Evolutionary conservation across 805 yeast species (phyloP).

Genomic region (Yarrowia yakushimensis): DNA sequence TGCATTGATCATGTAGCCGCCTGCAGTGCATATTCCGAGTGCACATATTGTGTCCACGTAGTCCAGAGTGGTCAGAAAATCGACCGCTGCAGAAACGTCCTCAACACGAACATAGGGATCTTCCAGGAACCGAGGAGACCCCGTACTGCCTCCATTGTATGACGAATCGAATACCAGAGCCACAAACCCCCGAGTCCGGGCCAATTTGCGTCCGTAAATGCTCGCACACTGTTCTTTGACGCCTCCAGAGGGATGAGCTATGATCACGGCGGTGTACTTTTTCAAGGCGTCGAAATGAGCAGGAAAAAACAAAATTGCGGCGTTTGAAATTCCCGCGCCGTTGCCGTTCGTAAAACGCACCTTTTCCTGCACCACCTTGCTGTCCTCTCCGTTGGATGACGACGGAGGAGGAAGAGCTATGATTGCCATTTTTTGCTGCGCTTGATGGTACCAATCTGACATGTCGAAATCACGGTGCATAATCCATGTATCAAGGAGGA

Average conservation of each 20-base stretch:
- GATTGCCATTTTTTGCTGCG: background rate
- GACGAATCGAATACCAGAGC: constrained; percentile 27
- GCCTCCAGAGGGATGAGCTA: constrained; percentile 26
- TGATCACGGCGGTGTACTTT: constrained; percentile 27
- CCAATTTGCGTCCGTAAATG: constrained; percentile 24
- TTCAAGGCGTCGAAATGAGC: constrained; percentile 7
- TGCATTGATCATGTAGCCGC: constrained; percentile 28
- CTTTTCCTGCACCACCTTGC: background rate
- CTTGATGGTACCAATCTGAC: background rate
- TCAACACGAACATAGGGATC: constrained; percentile 26
- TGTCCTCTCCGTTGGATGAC: background rate
- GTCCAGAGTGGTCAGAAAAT: constrained; percentile 9
- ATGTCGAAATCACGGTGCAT: too few relatives aligned
- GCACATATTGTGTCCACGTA: constrained; percentile 26
- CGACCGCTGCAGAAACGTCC: constrained; percentile 26
- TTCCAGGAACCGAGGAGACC: constrained; percentile 27
- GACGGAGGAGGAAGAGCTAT: constrained; percentile 1
- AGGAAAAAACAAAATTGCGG: constrained; percentile 18
- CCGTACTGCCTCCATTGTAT: constrained; percentile 28
- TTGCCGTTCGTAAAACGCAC: background rate
- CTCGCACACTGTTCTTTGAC: constrained; percentile 29
- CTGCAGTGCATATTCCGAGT: constrained; percentile 28
- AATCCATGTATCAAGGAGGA: too few relatives aligned
- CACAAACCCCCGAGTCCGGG: constrained; percentile 22
- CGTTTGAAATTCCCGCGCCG: background rate